Base-by-base conservation (phyloP, 371 early-diverging fungal species). In the Umbelopsis sp. region DNA sequence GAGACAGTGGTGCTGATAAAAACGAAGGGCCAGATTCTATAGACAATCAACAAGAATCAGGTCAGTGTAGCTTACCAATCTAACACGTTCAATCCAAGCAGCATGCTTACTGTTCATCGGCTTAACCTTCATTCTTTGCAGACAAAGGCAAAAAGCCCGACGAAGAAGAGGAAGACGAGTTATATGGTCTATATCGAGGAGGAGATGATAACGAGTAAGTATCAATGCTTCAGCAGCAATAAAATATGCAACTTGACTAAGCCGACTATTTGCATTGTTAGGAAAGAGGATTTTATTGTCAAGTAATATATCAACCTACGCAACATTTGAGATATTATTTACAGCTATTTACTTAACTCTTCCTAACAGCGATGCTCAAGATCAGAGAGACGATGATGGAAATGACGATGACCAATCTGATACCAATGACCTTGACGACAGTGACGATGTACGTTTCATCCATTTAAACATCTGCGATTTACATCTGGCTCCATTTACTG, bases 391-490 rank as follows among this genome's bases (percentile, higher is more conserved):
- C 1, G 73, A 73, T 10, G 72, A 77, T 44, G 74, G 70, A 4
- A 66, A 70, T 25, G 65, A 70, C 0, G 75, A 75, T 24, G 79
- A 77, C 24, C 72, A 82, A 14, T 72, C 78, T 22, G 75, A 72
- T 8, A 72, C 65, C 11, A 78, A 79, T n/a, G 73, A 74, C 1
- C 79, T 82, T 11, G 74, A 77, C 18, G 81, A 80, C 8, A 82
- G 83, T 53, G 86, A 86, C 32, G 83, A 83, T 70, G 86, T 86
- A 77, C 75, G 70, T 44, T 38, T 29, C n/a, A 57, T 35, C 12
- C 37, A 1, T 16, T 22, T 63, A 46, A 18, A 67, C 50, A n/a
- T 20, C 11, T 20, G 6, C 20, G 29, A 3, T 16, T n/a, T 48
- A 44, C 25, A 50, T 51, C 14, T 16, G 4, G 22, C 16, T 64